Conservation (phyloP, 2,329 filamentous ascomycete genomes). For the Colletotrichum sp. region DNA sequence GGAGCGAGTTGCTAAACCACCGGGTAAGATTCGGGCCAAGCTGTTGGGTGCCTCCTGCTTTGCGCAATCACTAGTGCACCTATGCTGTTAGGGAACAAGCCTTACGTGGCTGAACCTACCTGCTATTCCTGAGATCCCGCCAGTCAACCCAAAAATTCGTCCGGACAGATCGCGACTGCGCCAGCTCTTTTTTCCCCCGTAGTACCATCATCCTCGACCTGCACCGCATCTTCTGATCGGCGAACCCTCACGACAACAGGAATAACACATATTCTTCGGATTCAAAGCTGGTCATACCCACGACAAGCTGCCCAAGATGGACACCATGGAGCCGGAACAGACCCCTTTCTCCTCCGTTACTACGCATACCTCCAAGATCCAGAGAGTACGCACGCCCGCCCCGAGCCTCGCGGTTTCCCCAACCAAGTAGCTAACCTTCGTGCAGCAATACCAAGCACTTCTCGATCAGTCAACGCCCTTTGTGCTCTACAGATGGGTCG, state of each 20-base stretch:
- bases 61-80: neutral
- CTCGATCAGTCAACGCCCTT: conserved; percentile 94
- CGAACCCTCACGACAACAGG: neutral
- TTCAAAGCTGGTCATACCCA: neutral
- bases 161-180: conserved; percentile 20
- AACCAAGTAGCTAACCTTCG: conserved; percentile 21
- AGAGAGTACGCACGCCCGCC: conserved; percentile 63
- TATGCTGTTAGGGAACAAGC: conserved; percentile 2
- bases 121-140: conserved; percentile 1
- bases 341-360: conserved; percentile 92
- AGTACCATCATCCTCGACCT: neutral
- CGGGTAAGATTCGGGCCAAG: conserved; percentile 19
- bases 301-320: conserved; percentile 62
- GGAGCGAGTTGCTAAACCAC: neutral
- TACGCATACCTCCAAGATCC: conserved; percentile 78
- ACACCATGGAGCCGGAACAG: conserved; percentile 84
- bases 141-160: conserved; percentile 16
- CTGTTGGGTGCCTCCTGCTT: neutral
- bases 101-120: conserved; percentile 24
- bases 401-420: neutral
- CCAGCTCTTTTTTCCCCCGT: neutral
- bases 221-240: neutral
- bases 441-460: conserved; percentile 89
- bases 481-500: conserved; percentile 87
- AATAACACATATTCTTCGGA: neutral